Conservation (phyloP, 768 basidiomycete species). For the Suillus subaureus region DNA sequence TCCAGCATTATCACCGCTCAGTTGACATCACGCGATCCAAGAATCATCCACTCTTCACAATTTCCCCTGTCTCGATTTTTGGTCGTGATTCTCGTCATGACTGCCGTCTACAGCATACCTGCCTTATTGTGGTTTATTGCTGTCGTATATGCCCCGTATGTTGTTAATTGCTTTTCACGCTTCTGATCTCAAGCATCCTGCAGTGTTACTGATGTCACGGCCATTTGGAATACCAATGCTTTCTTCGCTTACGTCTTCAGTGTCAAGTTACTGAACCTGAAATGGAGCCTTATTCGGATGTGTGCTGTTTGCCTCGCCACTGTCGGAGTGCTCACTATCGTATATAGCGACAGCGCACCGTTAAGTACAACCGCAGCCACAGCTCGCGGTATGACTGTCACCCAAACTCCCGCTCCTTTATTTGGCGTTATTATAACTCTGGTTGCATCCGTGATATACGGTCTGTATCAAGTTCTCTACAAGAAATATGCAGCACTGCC, state of each 20-base stretch:
- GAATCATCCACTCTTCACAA: slow-evolving; percentile 13
- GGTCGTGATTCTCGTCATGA: slow-evolving; percentile 24
- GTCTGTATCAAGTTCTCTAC: slow-evolving; percentile 83
- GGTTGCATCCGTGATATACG: slow-evolving; percentile 69
- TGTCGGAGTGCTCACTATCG: slow-evolving; percentile 75
- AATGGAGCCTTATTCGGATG: slow-evolving; percentile 66
- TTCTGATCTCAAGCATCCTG: slow-evolving; percentile 14
- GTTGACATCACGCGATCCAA: slow-evolving; percentile 17
- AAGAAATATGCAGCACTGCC: slow-evolving; percentile 76
- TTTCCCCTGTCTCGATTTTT: slow-evolving; percentile 40
- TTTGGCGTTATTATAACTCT: slow-evolving; percentile 77
- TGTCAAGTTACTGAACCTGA: slow-evolving; percentile 65
- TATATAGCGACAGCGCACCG: slow-evolving; percentile 69
- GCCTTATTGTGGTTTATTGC: slow-evolving; percentile 77
- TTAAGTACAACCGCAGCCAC: slow-evolving; percentile 7
- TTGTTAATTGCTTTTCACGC: slow-evolving; percentile 14
- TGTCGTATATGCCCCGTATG: slow-evolving; percentile 73
- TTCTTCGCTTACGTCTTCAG: slow-evolving; percentile 91
- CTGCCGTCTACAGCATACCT: slow-evolving; percentile 59
- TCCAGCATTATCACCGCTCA: slow-evolving; percentile 45
- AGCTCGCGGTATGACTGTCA: slow-evolving; percentile 1
- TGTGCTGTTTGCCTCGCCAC: slow-evolving; percentile 81
- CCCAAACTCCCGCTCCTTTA: slow-evolving; percentile 51
- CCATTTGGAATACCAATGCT: slow-evolving; percentile 86
- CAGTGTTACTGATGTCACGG: slow-evolving; percentile 85